Percentiles rank a stretch among this genome's conserved stretches.
These are phyloP conservation scores for Meyerozyma smithsonii DNA, from an alignment of 1,139 yeast species.

Conservation along the genomic window DNA sequence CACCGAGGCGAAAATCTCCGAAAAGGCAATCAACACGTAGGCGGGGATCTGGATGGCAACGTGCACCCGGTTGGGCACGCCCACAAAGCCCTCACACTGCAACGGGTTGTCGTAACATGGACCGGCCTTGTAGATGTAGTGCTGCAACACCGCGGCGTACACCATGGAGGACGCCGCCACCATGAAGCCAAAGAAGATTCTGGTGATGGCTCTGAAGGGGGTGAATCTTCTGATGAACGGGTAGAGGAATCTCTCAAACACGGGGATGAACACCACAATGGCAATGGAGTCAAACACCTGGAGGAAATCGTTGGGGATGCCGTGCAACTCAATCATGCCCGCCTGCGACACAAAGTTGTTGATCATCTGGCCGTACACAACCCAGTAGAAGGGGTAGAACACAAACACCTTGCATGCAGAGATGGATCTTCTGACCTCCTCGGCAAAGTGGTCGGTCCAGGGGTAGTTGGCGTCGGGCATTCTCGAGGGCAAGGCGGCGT, in stretches of 20 bases:
- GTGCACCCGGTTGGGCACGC: conserved; percentile 48
- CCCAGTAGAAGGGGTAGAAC: conserved; percentile 63
- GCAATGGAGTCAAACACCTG: conserved; percentile 61
- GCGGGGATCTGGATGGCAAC: conserved; percentile 65
- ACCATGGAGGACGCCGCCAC: conserved; percentile 68
- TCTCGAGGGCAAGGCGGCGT: conserved; percentile 52
- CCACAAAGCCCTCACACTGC: conserved; percentile 13
- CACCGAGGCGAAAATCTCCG: conserved; percentile 62
- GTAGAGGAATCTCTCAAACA: conserved; percentile 48
- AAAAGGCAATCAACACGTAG: conserved; percentile 54
- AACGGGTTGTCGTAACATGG: conserved; percentile 69
- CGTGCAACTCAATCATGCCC: conserved; percentile 58
- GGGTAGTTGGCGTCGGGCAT: conserved; percentile 39
- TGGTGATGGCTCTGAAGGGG: conserved; percentile 63
- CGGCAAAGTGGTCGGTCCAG: conserved; percentile 61
- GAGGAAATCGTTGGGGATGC: conserved; percentile 63
- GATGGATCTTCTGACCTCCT: conserved; percentile 55
- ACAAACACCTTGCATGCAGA: conserved; percentile 61
- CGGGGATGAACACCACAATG: conserved; percentile 58
- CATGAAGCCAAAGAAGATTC: conserved; percentile 72
- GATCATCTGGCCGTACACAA: conserved; percentile 63
- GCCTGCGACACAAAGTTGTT: conserved; percentile 65
- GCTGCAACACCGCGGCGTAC: conserved; percentile 79
- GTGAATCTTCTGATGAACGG: conserved; percentile 54
- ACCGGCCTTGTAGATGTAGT: conserved; percentile 63